Evolutionary conservation across 2,329 filamentous ascomycete genomes (phyloP).

Genomic region (Fusarium protoensiforme): DNA sequence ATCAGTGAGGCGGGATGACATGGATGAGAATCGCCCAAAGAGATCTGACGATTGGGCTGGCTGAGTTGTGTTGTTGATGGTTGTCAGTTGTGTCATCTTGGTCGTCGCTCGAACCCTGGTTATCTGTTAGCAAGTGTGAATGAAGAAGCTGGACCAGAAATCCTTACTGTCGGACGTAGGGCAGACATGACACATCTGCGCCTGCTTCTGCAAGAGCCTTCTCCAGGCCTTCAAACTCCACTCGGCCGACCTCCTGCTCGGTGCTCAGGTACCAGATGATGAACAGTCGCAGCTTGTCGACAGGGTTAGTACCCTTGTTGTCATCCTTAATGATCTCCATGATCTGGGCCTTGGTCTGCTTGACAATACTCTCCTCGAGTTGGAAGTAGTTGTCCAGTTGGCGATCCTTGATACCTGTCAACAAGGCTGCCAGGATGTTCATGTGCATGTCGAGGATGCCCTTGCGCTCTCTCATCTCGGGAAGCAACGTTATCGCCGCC

Average conservation of each 20-base stretch:
- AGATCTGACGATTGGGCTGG: slow-evolving; percentile 76
- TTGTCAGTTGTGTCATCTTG: slow-evolving; percentile 97
- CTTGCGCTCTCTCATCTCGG: slow-evolving; percentile 92
- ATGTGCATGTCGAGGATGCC: slow-evolving; percentile 98
- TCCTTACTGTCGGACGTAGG: slow-evolving; percentile 86
- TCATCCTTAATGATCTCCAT: slow-evolving; percentile 85
- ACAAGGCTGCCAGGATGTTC: slow-evolving; percentile 87
- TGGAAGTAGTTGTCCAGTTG: slow-evolving; percentile 98
- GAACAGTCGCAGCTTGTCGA: slow-evolving; percentile 93
- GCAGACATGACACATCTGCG: slow-evolving; percentile 79
- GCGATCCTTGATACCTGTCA: slow-evolving; percentile 88
- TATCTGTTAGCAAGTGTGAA: slow-evolving; percentile 36
- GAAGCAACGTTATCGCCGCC: slow-evolving; percentile 91
- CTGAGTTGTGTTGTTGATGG: slow-evolving; percentile 79
- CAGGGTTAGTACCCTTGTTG: slow-evolving; percentile 83
- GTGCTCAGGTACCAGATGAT: slow-evolving; percentile 98
- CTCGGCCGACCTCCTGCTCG: slow-evolving; percentile 84
- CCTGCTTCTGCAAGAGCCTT: slow-evolving; percentile 82
- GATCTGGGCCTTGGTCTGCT: slow-evolving; percentile 90
- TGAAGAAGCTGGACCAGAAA: background rate
- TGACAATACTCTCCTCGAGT: slow-evolving; percentile 90
- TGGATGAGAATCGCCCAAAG: slow-evolving; percentile 92
- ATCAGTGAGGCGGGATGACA: slow-evolving; percentile 92
- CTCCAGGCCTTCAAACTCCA: slow-evolving; percentile 88
- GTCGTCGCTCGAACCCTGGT: slow-evolving; percentile 88